Evolutionary conservation across 129 eudicot genomes (phyloP), one percentile per base, ranked within the genome.

Genomic region (Kitagawia praeruptora): DNA sequence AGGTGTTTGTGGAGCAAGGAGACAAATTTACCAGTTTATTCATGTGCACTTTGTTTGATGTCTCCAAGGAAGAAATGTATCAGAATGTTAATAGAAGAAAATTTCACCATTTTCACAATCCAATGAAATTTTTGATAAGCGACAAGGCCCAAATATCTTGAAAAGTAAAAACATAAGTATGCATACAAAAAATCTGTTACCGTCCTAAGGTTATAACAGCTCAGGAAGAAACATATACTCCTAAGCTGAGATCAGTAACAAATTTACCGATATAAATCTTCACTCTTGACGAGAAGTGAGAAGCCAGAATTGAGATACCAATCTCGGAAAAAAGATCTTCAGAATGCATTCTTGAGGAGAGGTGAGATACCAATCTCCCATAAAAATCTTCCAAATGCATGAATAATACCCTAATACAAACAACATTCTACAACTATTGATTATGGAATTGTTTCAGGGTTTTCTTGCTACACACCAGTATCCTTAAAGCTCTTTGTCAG

Each of bases 401-500:
- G 12, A 51, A 75, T 11, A 73, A 42, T 44, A 5, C 42, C 14
- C 23, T 39, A 42, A 45, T 38, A 19, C 75, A 74, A n/a, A 21
- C 49, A 67, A 31, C 6, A 44, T 44, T 44, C 45, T 28, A 66
- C 28, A 51, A 21, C 37, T 54, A 15, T 0, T 56, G 8, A 64
- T 21, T 70, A 58, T 34, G 38, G 44, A 3, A 61, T 51, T 6
- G 74, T 53, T 42, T 40, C 45, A 44, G 16, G 53, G 42, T 58
- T n/a, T 41, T 38, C 51, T 74, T 45, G 82, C 75, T 78, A 73
- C 49, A 48, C 82, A 58, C 27, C 82, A 74, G 85, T 85, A 84
- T 82, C 93, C 88, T 94, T 94, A 74, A 94, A 88, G 76, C 98
- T 94, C 87, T 92, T 94, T 2, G 98, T 82, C 82, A 94, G 75